Evolutionary conservation across 495 filamentous ascomycete genomes (phyloP).

Genomic region (Aspergillus ostianus): DNA sequence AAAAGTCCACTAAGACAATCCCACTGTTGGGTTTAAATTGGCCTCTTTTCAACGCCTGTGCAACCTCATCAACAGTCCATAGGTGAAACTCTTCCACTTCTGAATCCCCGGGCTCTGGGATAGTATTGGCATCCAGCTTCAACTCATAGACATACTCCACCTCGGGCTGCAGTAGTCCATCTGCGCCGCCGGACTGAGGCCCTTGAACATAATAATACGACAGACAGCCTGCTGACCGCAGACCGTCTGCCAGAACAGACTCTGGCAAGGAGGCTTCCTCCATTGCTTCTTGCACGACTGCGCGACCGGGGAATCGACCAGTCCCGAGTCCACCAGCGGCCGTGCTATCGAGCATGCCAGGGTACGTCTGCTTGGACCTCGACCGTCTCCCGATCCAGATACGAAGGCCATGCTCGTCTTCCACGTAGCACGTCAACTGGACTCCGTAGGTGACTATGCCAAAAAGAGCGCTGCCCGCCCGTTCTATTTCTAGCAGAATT

Average conservation of each 20-base stretch:
- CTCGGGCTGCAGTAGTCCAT: conserved; percentile 39
- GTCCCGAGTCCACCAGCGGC: conserved; percentile 54
- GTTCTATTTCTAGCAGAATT: conserved; percentile 42
- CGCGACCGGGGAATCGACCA: conserved; percentile 42
- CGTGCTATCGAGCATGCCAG: conserved; percentile 52
- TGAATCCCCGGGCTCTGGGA: conserved; percentile 45
- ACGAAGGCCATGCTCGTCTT: conserved; percentile 26
- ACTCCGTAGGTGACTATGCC: conserved; percentile 50
- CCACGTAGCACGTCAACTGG: conserved; percentile 48
- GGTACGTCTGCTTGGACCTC: conserved; percentile 45
- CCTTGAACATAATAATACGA: conserved; percentile 42
- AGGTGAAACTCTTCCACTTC: conserved; percentile 53
- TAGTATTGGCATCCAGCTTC: conserved; percentile 34
- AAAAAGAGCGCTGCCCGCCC: conserved; percentile 47
- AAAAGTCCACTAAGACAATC: conserved; percentile 51
- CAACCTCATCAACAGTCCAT: conserved; percentile 48
- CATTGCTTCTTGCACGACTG: conserved; percentile 50
- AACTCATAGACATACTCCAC: conserved; percentile 53
- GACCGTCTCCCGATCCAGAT: conserved; percentile 54
- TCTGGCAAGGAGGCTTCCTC: conserved; percentile 52
- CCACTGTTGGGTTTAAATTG: conserved; percentile 57
- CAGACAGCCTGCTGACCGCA: conserved; percentile 21
- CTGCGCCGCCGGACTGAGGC: conserved; percentile 25
- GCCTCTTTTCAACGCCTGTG: conserved; percentile 33
- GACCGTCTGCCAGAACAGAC: conserved; percentile 24